Base-by-base conservation (phyloP, 2,329 filamentous ascomycete genomes). In the Stemphylium beticola region DNA sequence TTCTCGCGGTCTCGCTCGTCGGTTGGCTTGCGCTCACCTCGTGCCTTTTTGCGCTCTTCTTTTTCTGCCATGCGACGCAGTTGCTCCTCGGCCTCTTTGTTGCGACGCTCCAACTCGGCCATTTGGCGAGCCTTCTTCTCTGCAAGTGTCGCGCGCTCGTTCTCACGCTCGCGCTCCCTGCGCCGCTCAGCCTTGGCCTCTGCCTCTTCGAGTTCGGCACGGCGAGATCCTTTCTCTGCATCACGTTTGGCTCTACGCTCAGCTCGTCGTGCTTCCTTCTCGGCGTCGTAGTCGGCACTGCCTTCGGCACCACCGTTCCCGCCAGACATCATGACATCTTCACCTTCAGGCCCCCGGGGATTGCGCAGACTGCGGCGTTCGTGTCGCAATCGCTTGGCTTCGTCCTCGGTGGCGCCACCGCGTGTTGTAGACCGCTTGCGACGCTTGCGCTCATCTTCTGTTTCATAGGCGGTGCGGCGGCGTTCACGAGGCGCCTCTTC, bases 51-150 rank as follows among this genome's bases (percentile, higher is more conserved):
- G 3, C 68, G 64, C 38, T 72, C 71, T 15, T 75, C 71, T 60
- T 76, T 76, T 53, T 78, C 76, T 10, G 76, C 74, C 51, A 71
- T 68, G 37, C 70, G 69, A 42, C 75, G 71, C n/a, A 73, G 68
- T 47, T 76, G 72, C 34, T 68, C 67, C 40, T 77, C 74, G 15
- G 73, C 71, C 40, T 71, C 67, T 56, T 69, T 68, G 62, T 74
- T 74, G 52, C 72, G 69, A 29, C 72, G 74, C 53, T 74, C 73
- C n/a, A 74, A 65, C 53, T 74, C 72, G 42, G 72, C 74, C 67
- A 69, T 72, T 52, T 70, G 69, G 20, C 68, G 71, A 33, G 66
- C 70, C 60, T 73, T 75, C 67, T 72, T 74, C 56, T 74, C 72
- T 7, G 74, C 71, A 24, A 71, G 64, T 38, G 64, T 63, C 42